Evolutionary conservation across 768 basidiomycete genomes (phyloP).

Genomic region (Macrolepiota dolichaula): DNA sequence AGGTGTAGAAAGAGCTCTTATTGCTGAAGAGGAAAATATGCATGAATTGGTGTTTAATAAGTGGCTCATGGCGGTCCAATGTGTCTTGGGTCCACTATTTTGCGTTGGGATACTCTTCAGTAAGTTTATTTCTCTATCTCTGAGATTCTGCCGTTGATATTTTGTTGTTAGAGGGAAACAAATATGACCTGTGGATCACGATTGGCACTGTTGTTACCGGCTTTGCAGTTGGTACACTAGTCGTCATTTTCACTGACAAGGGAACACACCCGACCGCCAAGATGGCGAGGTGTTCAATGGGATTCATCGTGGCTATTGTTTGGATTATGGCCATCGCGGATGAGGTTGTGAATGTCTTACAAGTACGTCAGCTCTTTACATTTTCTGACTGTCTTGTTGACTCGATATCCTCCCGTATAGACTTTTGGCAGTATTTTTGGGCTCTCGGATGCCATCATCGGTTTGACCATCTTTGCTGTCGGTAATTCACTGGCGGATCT

Average conservation of each 20-base stretch:
- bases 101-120: constrained; percentile 74
- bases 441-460: constrained; percentile 95
- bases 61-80: constrained; percentile 85
- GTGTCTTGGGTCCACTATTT: constrained; percentile 78
- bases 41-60: constrained; percentile 69
- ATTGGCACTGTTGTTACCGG: constrained; percentile 56
- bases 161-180: constrained; percentile 37
- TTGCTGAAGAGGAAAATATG: constrained; percentile 74
- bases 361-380: constrained; percentile 44
- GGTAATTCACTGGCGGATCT: constrained; percentile 96
- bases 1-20: constrained; percentile 60
- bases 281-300: constrained; percentile 81
- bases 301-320: constrained; percentile 85
- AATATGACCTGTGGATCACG: constrained; percentile 46
- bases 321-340: constrained; percentile 99
- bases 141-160: background rate
- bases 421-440: constrained; percentile 93
- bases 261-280: constrained; percentile 56
- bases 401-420: constrained; percentile 35
- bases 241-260: constrained; percentile 55
- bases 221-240: constrained; percentile 46
- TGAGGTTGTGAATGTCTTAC: constrained; percentile 88
- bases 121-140: constrained; percentile 33
- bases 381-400: background rate
- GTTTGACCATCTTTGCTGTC: constrained; percentile 93